Base-by-base conservation (phyloP, 176 grass and related monocot genomes). In the Raddia distichophylla region DNA sequence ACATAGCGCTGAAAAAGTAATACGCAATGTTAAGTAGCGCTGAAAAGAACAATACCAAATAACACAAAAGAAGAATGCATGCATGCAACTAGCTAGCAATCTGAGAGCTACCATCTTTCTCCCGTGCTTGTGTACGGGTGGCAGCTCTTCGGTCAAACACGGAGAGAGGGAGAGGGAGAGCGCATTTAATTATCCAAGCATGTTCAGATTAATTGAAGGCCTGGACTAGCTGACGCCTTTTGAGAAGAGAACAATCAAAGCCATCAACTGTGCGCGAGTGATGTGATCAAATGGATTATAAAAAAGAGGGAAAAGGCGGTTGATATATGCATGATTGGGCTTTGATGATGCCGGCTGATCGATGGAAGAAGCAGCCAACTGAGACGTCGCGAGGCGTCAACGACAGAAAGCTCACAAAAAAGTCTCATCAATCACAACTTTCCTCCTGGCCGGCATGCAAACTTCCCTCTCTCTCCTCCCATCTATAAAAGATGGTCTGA, bases 261-360 rank as follows among this genome's bases (percentile, higher is more conserved):
- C n/a, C 15, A 42, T 43, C 27, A 51, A 44, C 3, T 70, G 13
- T 70, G 44, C 35, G 4, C 66, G 20, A 44, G 37, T 47, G 59
- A 73, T 57, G 61, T 60, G 61, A 81, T 50, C 68, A 60, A 74
- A 80, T 44, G 43, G 62, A 59, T 9, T 27, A 43, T 64, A 20
- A 18, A 67, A 33, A 57, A 8, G 51, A 11, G 10, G 82, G 40
- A 1, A 48, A 67, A 34, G n/a, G 22, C 59, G 57, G 84, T 17
- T 80, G 77, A 86, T 27, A 27, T 27, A 27, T n/a, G n/a, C n/a
- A n/a, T 86, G 84, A 86, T 86, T 86, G 77, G 52, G 43, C 32
- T 37, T 68, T 75, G 62, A 75, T 81, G 70, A 75, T 75, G 77
- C 69, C 42, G 49, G 84, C n/a, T 16, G 80, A 50, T 13, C 16